A percentile compares a stretch with the other conserved stretches of the same genome.
phyloP scores from a whole-genome alignment of 441 rosid genomes.

The Francoa sonchifolia region DNA sequence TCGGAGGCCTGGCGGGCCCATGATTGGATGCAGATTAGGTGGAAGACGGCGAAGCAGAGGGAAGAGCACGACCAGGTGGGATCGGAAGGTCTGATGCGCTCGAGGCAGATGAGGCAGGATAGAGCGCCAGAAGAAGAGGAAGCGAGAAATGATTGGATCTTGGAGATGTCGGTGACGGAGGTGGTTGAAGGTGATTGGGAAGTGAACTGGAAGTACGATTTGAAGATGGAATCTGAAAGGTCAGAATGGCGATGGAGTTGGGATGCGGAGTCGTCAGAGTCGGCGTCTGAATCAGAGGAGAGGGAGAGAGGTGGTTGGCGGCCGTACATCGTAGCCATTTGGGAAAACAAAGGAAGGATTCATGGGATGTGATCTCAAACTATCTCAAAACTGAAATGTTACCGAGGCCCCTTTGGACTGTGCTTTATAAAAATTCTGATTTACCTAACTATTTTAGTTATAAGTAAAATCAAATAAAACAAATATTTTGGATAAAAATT shows the following conservation, averaged over 20 bases:
- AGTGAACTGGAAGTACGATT: slow-evolving; percentile 57
- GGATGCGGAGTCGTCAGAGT: slow-evolving; percentile 26
- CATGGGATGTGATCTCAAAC: no score
- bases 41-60: slow-evolving; percentile 66
- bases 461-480: no score
- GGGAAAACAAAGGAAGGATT: no score
- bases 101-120: slow-evolving; percentile 91
- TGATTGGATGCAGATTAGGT: slow-evolving; percentile 76
- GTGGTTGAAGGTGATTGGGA: slow-evolving; percentile 14
- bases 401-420: no score
- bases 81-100: slow-evolving; percentile 62
- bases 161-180: slow-evolving; percentile 43
- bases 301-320: slow-evolving; percentile 15
- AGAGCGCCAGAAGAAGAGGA: slow-evolving; percentile 82
- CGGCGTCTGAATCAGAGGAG: slow-evolving; percentile 29
- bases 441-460: no score
- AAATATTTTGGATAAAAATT: no score
- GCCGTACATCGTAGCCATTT: no score
- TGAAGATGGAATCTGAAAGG: slow-evolving; percentile 66
- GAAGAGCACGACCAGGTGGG: slow-evolving; percentile 86
- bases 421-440: no score
- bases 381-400: no score
- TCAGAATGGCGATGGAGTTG: slow-evolving; percentile 20
- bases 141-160: slow-evolving; percentile 73
- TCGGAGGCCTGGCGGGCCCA: slow-evolving; percentile 85